These are phyloP conservation scores for Colletotrichum somersetense DNA, from an alignment of 2,329 filamentous ascomycete genomes.

Conservation along the genomic window DNA sequence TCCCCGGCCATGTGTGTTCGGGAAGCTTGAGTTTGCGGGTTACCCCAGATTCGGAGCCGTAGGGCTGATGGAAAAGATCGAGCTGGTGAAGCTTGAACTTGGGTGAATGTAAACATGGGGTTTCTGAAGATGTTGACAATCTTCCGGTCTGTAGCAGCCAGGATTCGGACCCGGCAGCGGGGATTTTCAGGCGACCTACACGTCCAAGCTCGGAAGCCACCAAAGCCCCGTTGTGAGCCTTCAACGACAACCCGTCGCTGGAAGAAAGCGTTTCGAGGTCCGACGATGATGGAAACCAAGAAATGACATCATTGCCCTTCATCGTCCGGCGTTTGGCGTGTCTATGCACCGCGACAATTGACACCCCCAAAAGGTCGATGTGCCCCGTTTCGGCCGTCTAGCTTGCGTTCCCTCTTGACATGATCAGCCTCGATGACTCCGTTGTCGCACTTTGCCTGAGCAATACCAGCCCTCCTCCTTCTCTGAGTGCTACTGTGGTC, in stretches of 20 bases:
- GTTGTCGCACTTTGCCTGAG: slow-evolving; percentile 11
- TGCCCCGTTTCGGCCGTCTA: slow-evolving; percentile 5
- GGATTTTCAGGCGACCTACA: not conserved
- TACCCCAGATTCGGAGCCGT: slow-evolving; percentile 42
- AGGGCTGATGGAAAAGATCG: slow-evolving; percentile 40
- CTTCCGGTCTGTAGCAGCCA: not conserved
- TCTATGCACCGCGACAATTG: slow-evolving; percentile 27
- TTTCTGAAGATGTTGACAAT: not conserved
- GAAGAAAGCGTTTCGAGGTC: slow-evolving; percentile 22
- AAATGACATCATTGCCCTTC: slow-evolving; percentile 41
- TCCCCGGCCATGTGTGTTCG: slow-evolving; percentile 33
- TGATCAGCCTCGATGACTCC: not conserved
- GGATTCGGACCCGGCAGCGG: not conserved
- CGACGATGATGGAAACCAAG: slow-evolving; percentile 9
- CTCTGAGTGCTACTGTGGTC: slow-evolving; percentile 10
- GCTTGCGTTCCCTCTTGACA: not conserved
- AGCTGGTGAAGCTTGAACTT: slow-evolving; percentile 38
- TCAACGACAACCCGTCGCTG: slow-evolving; percentile 14
- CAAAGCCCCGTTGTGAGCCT: slow-evolving; percentile 14
- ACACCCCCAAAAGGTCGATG: slow-evolving; percentile 12
- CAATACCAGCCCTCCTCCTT: slow-evolving; percentile 1
- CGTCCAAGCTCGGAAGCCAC: not conserved
- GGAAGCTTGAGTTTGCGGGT: slow-evolving; percentile 33
- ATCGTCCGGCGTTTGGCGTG: slow-evolving; percentile 17
- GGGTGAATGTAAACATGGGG: slow-evolving; percentile 6